These are phyloP conservation scores for Mercurialis annua DNA, from an alignment of 345 rosid genomes.

Conservation along the genomic window DNA sequence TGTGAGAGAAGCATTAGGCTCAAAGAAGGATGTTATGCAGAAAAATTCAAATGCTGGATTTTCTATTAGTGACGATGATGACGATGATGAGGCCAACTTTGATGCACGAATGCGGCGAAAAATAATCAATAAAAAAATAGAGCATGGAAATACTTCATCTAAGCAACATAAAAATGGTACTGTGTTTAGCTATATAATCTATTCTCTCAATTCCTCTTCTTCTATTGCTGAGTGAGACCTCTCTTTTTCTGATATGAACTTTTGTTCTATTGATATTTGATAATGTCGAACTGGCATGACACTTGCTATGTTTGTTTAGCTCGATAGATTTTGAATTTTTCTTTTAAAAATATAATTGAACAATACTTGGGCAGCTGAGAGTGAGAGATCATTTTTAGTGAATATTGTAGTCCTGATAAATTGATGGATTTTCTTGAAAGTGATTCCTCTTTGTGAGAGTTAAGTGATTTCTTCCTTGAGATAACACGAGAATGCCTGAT, in stretches of 20 bases:
- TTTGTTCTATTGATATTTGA: neutral
- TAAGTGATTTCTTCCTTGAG: neutral
- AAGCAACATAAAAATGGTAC: conserved; percentile 53
- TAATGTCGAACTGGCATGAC: neutral
- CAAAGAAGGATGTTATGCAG: conserved; percentile 51
- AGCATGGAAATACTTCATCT: conserved; percentile 53
- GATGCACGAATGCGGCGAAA: conserved; percentile 84
- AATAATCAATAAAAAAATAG: conserved; percentile 61
- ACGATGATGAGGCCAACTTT: conserved; percentile 60
- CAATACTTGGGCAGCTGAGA: neutral
- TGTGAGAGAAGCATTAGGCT: conserved; percentile 70
- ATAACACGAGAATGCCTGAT: neutral
- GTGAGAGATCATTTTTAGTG: neutral
- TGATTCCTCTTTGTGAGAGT: neutral
- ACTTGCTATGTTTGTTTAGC: neutral
- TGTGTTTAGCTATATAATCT: neutral
- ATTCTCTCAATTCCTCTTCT: conserved; percentile 4
- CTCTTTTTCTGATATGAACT: neutral
- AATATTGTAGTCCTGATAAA: neutral
- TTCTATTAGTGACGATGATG: conserved; percentile 33
- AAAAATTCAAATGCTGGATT: conserved; percentile 45
- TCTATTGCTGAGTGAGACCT: neutral
- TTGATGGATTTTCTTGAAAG: neutral
- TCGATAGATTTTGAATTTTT: neutral
- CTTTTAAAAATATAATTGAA: neutral